Base-by-base conservation (phyloP, 345 rosid species). In the Cardamine occulta region DNA sequence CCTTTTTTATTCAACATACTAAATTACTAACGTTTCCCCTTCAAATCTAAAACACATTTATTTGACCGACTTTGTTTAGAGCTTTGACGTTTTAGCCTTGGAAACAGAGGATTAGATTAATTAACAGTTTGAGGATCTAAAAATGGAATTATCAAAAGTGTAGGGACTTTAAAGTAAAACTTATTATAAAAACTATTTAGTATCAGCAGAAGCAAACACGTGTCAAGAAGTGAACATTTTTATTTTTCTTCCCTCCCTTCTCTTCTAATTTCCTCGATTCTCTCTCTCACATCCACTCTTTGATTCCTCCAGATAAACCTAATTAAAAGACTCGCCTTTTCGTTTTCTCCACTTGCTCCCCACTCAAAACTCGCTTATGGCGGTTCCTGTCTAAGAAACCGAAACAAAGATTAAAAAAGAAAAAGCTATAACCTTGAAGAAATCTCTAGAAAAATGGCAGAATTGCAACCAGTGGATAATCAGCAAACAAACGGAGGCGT, bases 401-500 rank as follows among this genome's bases (percentile, higher is more conserved):
- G 3, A 53, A 29, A n/a, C 0, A 8, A 60, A 60, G 29, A 7
- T 15, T 14, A 0, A 10, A 54, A 31, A 11, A 40, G 13, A 34
- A 15, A 31, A 31, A 31, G 34, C 8, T 39, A 13, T 31, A 47
- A 11, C 47, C 8, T 58, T 24, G 24, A 7, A 63, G 52, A 21
- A 59, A 31, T 10, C 29, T 73, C 58, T 2, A 49, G n/a, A 17
- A 15, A 26, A 10, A 76, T 76, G 80, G 65, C 75, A 42, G 75
- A 70, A 17, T 35, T 70, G 70, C 70, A 62, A 1, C 58, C 75
- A 23, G 42, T 23, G 60, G 23, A 21, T n/a, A 35, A 15, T 45
- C 74, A 69, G 64, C 69, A 42, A 31, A 29, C 53, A 8, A 76
- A 76, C 75, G 74, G 74, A 11, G 80, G 57, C 31, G 65, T 62